phyloP scores from a whole-genome alignment of 805 yeast genomes.

The Yarrowia yakushimensis region DNA sequence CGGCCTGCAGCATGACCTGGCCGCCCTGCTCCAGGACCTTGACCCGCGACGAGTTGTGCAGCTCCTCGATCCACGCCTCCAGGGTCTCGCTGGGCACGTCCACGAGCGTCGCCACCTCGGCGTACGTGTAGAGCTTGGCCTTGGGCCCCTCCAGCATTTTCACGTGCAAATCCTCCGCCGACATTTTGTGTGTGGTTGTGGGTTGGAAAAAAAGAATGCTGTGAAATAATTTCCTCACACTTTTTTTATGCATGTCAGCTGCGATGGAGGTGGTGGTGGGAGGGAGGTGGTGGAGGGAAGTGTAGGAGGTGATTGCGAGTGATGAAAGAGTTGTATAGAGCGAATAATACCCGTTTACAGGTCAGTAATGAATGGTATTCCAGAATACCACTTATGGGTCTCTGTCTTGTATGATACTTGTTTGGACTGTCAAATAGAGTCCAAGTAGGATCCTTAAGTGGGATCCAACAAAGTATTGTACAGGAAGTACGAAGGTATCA shows the following conservation, averaged over 20 bases:
- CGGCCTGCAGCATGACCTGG: constrained; percentile 7
- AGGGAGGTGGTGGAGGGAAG: background rate
- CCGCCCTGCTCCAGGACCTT: constrained; percentile 8
- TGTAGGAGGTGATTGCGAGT: background rate
- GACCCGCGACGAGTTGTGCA: background rate
- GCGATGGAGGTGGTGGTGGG: background rate
- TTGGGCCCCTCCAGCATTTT: constrained; percentile 18
- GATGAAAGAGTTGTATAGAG: background rate
- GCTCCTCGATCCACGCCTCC: constrained; percentile 18
- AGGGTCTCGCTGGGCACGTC: background rate
- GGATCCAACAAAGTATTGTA: too few relatives aligned
- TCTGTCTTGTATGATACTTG: too few relatives aligned
- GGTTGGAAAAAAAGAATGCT: background rate
- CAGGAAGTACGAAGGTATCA: too few relatives aligned
- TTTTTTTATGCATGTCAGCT: background rate
- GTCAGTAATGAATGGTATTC: too few relatives aligned
- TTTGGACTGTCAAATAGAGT: too few relatives aligned
- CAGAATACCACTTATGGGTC: too few relatives aligned
- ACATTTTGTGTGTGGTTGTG: background rate
- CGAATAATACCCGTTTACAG: too few relatives aligned
- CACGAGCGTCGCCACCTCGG: background rate
- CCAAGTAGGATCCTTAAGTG: too few relatives aligned
- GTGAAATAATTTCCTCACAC: background rate
- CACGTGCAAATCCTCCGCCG: constrained; percentile 5
- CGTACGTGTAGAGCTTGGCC: constrained; percentile 16